These are phyloP conservation scores for Coemansia sp. DNA, from an alignment of 192 early-diverging fungal genomes.

Conservation along the genomic window DNA sequence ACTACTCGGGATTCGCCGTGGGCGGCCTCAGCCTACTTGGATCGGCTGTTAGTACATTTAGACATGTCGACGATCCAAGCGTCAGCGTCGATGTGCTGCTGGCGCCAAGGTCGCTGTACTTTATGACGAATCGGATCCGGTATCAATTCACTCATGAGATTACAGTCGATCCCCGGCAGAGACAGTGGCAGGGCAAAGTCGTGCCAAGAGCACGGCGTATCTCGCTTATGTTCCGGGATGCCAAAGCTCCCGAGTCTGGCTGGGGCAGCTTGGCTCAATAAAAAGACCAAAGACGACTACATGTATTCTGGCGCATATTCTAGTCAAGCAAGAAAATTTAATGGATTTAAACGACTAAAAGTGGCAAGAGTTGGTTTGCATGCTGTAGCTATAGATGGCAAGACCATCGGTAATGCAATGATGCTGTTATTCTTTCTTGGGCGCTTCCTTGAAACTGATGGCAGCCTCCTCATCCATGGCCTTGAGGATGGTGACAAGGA, in stretches of 20 bases:
- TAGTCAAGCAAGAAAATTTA: neutral
- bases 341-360: neutral
- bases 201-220: conserved; percentile 68
- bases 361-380: neutral
- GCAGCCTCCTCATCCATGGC: conserved; percentile 95
- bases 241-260: conserved; percentile 40
- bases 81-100: conserved; percentile 66
- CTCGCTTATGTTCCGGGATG: conserved; percentile 74
- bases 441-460: conserved; percentile 71
- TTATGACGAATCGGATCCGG: conserved; percentile 70
- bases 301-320: neutral
- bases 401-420: too few species aligned
- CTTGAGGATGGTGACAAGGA: conserved; percentile 81
- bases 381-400: neutral
- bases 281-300: neutral
- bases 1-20: conserved; percentile 76
- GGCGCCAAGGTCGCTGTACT: conserved; percentile 69
- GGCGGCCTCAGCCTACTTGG: conserved; percentile 77
- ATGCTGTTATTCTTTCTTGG: neutral
- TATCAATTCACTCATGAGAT: conserved; percentile 85
- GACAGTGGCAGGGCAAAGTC: conserved; percentile 56
- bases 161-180: conserved; percentile 53
- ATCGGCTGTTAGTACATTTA: conserved; percentile 72
- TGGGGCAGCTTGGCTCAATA: conserved; percentile 36
- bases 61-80: conserved; percentile 64